These are phyloP conservation scores for Schoenoplectus tabernaemontani DNA, from an alignment of 202 grass and related monocot genomes.

Conservation along the genomic window DNA sequence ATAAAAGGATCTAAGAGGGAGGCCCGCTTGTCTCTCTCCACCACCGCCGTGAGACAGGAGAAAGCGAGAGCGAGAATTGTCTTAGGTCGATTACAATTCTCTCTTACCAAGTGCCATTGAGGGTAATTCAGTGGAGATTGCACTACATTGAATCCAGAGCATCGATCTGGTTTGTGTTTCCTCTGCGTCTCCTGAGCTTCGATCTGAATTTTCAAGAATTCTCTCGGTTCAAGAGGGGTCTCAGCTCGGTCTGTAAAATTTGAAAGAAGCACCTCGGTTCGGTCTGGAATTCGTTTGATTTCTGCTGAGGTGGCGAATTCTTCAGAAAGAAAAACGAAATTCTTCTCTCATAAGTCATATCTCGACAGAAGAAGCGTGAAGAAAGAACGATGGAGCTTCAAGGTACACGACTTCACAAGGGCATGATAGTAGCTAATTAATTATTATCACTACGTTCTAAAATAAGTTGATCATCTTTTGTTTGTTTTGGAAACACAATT, in stretches of 20 bases:
- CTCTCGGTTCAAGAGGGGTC: background rate
- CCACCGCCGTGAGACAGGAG: background rate
- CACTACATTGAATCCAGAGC: conserved; percentile 11
- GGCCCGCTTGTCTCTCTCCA: conserved; percentile 15
- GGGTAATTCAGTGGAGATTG: background rate
- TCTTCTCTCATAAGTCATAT: background rate
- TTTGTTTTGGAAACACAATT: conserved; percentile 3
- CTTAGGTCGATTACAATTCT: background rate
- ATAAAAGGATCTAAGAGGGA: conserved; percentile 15
- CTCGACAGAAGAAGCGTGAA: background rate
- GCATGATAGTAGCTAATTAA: background rate
- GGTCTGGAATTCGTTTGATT: background rate
- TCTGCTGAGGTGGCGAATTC: conserved; percentile 2
- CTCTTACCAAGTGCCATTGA: background rate
- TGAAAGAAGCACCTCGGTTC: background rate
- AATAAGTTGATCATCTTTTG: background rate
- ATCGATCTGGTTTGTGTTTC: background rate
- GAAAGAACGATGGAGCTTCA: conserved; percentile 58
- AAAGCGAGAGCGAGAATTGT: background rate
- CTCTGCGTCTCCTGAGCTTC: background rate
- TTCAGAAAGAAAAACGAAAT: background rate
- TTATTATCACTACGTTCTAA: background rate
- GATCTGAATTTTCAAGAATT: background rate
- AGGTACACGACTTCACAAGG: conserved; percentile 27
- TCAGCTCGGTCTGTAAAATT: background rate